Conservation (phyloP, 108 stramenopile species). For the Epipyxis sp. region DNA sequence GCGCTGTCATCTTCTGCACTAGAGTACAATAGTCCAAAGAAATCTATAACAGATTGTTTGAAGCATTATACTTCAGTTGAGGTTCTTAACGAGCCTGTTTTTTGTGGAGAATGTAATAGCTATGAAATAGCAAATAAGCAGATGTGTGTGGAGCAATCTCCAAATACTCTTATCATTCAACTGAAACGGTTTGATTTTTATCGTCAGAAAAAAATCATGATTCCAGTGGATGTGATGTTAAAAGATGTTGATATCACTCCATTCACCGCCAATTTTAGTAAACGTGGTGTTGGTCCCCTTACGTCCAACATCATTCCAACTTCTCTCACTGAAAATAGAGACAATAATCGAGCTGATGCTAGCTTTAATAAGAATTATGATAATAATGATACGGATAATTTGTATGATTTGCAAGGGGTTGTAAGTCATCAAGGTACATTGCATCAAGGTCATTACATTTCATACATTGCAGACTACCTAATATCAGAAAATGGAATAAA, state of each 20-base stretch:
- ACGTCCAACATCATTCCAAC: constrained; percentile 1
- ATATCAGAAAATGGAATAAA: too few species aligned
- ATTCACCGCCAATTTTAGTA: neutral
- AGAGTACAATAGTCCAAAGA: neutral
- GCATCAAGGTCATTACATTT: too few species aligned
- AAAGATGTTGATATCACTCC: neutral
- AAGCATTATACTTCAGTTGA: neutral
- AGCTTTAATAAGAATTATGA: neutral
- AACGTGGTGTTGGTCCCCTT: too few species aligned
- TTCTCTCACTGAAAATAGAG: neutral
- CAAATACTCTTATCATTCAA: neutral
- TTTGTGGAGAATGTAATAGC: neutral
- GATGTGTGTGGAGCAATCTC: neutral
- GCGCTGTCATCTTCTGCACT: neutral
- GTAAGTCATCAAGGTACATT: constrained; percentile 5
- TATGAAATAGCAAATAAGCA: neutral
- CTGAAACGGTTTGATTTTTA: constrained; percentile 7
- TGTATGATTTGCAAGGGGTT: neutral
- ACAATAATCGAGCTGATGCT: neutral
- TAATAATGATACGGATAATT: neutral
- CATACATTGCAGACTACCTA: too few species aligned
- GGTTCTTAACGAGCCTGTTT: neutral
- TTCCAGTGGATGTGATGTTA: neutral
- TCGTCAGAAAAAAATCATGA: neutral
- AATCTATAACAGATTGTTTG: neutral